phyloP scores from a whole-genome alignment of 208 protist genomes.

The Trichomonas vaginalis region DNA sequence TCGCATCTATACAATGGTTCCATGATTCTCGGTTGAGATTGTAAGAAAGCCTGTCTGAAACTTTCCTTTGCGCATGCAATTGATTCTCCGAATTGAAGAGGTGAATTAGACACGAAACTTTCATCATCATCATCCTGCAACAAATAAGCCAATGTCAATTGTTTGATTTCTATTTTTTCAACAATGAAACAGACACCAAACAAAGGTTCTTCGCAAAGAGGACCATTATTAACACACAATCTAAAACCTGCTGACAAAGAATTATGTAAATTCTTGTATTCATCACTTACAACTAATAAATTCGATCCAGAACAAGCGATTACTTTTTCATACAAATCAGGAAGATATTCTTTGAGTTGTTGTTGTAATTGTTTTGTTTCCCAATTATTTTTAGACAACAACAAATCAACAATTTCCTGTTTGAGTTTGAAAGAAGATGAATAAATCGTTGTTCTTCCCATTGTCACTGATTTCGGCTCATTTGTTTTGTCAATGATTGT shows the following conservation, averaged over 20 bases:
- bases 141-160: background rate
- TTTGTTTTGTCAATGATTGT: background rate
- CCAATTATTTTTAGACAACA: background rate
- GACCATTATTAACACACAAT: slow-evolving; percentile 65
- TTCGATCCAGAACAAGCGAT: background rate
- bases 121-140: background rate
- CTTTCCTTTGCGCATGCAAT: slow-evolving; percentile 47
- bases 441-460: background rate
- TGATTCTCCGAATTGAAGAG: slow-evolving; percentile 64
- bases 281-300: background rate
- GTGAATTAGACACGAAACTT: background rate
- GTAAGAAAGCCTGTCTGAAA: slow-evolving; percentile 68
- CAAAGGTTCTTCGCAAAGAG: slow-evolving; percentile 90
- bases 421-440: background rate
- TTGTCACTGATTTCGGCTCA: background rate
- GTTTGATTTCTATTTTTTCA: background rate
- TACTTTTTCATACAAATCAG: background rate
- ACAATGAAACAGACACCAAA: slow-evolving; percentile 55
- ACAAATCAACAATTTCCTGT: background rate
- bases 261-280: background rate
- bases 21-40: slow-evolving; percentile 62
- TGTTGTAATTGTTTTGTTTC: background rate
- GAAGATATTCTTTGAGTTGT: background rate
- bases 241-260: slow-evolving; percentile 73
- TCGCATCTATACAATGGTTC: slow-evolving; percentile 85